These are phyloP conservation scores for Ascoidea tarda DNA, from an alignment of 805 yeast genomes.

Conservation along the genomic window DNA sequence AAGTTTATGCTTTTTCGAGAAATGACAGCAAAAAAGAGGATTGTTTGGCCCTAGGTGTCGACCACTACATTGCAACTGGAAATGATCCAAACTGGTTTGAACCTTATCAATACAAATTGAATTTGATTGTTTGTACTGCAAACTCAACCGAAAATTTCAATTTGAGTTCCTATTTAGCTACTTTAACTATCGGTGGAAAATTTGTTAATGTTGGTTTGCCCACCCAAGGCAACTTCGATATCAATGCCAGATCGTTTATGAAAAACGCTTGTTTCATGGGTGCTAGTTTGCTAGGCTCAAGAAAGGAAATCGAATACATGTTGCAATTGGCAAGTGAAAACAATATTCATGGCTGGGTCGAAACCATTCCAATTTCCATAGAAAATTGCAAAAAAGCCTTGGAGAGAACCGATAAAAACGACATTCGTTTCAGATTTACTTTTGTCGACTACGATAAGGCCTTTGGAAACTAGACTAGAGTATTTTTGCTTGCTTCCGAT, in stretches of 20 bases:
- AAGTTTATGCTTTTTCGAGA: conserved; percentile 44
- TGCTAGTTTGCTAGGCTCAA: conserved; percentile 21
- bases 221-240: conserved; percentile 21
- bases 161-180: conserved; percentile 29
- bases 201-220: conserved; percentile 62
- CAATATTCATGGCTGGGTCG: conserved; percentile 21
- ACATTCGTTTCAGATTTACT: conserved; percentile 27
- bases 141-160: conserved; percentile 35
- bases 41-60: conserved; percentile 41
- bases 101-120: conserved; percentile 22
- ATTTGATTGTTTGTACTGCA: conserved; percentile 39
- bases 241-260: conserved; percentile 29
- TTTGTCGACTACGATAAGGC: conserved; percentile 28
- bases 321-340: conserved; percentile 23
- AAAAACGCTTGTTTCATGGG: conserved; percentile 17
- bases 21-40: conserved; percentile 32
- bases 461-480: conserved; percentile 11
- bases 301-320: conserved; percentile 23
- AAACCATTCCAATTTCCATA: conserved; percentile 22
- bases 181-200: conserved; percentile 42
- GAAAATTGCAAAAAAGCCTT: conserved; percentile 20
- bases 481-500: too few species aligned
- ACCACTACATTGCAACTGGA: conserved; percentile 35
- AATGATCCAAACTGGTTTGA: conserved; percentile 22
- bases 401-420: conserved; percentile 19